These are phyloP conservation scores for Sporisorium sorghi DNA, from an alignment of 1,284 basidiomycete species.

Conservation along the genomic window DNA sequence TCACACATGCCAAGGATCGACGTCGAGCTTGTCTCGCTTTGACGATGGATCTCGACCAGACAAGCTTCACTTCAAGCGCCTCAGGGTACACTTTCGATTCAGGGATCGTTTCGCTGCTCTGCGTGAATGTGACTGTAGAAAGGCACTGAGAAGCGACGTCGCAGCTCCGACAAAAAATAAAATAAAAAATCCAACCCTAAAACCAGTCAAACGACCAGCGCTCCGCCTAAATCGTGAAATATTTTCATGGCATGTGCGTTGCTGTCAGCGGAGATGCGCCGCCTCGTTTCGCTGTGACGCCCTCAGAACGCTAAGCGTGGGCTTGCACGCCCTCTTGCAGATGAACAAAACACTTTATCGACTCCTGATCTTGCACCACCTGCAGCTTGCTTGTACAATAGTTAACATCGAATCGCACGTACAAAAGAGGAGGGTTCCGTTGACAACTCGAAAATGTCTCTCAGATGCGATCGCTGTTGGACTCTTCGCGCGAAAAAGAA, in stretches of 20 bases:
- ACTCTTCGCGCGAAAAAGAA: slow-evolving; percentile 7
- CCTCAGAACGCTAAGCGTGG: no score
- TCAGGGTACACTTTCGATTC: neutral
- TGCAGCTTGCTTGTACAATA: no score
- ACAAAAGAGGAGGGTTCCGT: slow-evolving; percentile 10
- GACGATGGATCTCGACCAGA: neutral
- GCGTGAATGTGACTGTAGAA: neutral
- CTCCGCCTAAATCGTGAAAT: neutral
- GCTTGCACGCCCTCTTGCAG: slow-evolving; percentile 5
- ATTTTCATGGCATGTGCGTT: slow-evolving; percentile 13
- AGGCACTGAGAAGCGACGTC: neutral
- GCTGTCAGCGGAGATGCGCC: slow-evolving; percentile 28
- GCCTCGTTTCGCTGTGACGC: no score
- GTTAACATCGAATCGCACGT: neutral
- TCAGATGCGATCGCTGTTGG: slow-evolving; percentile 25
- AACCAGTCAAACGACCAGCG: neutral
- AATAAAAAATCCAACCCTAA: neutral
- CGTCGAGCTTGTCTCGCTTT: neutral
- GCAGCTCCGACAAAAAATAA: slow-evolving; percentile 24
- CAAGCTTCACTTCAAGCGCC: neutral
- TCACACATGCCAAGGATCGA: slow-evolving; percentile 8
- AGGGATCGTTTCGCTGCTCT: neutral
- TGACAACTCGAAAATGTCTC: slow-evolving; percentile 8
- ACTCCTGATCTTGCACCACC: no score
- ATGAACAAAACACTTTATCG: neutral